Conservation (phyloP, 2,329 filamentous ascomycete species). For the Camillea tinctor region DNA sequence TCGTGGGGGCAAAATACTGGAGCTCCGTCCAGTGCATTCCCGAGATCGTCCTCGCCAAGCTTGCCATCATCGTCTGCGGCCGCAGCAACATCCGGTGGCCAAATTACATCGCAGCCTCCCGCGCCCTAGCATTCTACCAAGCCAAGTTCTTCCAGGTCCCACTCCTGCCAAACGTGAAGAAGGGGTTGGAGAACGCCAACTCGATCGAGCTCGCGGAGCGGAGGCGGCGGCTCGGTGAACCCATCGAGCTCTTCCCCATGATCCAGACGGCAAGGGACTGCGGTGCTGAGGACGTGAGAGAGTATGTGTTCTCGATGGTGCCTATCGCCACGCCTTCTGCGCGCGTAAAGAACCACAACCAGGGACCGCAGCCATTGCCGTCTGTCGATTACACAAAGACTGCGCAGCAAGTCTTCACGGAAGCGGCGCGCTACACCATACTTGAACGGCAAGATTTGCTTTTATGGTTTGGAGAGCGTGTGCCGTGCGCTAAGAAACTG, state of each 20-base stretch:
- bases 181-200: slow-evolving; percentile 12
- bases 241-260: slow-evolving; percentile 25
- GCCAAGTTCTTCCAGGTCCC: slow-evolving; percentile 20
- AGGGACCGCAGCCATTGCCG: slow-evolving; percentile 20
- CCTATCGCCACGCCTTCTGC: slow-evolving; percentile 18
- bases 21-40: slow-evolving; percentile 14
- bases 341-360: slow-evolving; percentile 11
- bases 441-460: slow-evolving; percentile 25
- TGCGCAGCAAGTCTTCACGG: slow-evolving; percentile 18
- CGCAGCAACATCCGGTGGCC: slow-evolving; percentile 22
- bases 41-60: slow-evolving; percentile 20
- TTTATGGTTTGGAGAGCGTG: slow-evolving; percentile 18
- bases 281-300: slow-evolving; percentile 16
- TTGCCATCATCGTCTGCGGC: slow-evolving; percentile 20
- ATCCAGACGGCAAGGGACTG: slow-evolving; percentile 22
- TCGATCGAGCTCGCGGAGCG: slow-evolving; percentile 21
- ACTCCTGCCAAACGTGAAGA: slow-evolving; percentile 11
- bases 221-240: slow-evolving; percentile 13
- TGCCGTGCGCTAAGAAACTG: slow-evolving; percentile 15
- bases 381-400: slow-evolving; percentile 22
- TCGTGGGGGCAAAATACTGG: slow-evolving; percentile 22
- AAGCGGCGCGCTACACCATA: slow-evolving; percentile 20
- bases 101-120: slow-evolving; percentile 18
- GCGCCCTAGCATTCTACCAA: slow-evolving; percentile 17
- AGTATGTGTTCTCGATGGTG: slow-evolving; percentile 23